A percentile compares a stretch with the other conserved stretches of the same genome.
Conservation (phyloP, 2,329 filamentous ascomycete species). For the Fusarium xylarioides region DNA sequence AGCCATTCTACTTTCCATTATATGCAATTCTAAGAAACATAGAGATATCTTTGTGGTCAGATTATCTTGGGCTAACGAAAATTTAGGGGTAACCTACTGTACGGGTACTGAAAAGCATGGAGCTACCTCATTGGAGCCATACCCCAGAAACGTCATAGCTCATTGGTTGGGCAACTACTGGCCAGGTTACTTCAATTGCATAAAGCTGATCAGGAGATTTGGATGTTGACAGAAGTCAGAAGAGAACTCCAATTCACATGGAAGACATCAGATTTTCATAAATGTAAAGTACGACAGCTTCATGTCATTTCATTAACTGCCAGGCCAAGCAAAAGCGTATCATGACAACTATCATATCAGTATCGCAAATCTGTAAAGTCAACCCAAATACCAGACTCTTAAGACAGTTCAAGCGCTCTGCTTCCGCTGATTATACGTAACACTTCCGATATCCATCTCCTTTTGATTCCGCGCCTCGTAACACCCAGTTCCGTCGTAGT, state of each 20-base stretch:
- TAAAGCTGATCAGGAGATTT: background rate
- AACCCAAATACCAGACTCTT: conserved; percentile 18
- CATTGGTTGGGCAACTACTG: background rate
- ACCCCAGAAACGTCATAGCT: background rate
- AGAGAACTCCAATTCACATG: background rate
- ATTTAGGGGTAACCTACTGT: background rate
- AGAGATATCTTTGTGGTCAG: background rate
- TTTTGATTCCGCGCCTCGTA: conserved; percentile 46
- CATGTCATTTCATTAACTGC: conserved; percentile 15
- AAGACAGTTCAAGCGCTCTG: conserved; percentile 27
- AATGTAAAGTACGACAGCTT: background rate
- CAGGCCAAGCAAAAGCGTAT: conserved; percentile 28
- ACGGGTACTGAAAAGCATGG: background rate
- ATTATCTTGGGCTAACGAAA: background rate
- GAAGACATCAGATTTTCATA: background rate
- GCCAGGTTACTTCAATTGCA: background rate
- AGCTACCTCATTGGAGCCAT: background rate
- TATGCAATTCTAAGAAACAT: background rate
- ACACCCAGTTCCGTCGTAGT: conserved; percentile 40
- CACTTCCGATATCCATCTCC: conserved; percentile 41
- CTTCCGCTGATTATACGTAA: conserved; percentile 45
- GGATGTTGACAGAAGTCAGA: background rate
- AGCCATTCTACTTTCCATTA: background rate
- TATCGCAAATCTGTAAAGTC: conserved; percentile 22
- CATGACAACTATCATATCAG: conserved; percentile 37